Conservation (phyloP, 1,139 yeast species). For the Lodderomyces parapsilosis region DNA sequence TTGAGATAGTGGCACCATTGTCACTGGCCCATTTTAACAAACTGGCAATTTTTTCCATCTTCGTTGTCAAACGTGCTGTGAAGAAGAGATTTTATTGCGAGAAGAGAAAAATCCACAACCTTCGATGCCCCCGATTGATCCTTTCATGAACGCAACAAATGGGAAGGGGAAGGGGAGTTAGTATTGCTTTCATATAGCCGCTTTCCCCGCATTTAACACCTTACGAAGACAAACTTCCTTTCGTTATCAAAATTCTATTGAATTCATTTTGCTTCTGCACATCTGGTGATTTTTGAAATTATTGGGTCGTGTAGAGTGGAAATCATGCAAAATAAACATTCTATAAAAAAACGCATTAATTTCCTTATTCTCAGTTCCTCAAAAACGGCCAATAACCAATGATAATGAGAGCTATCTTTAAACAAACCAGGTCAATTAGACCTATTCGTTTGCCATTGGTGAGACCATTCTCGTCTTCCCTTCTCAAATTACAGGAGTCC, state of each 20-base stretch:
- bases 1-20: slow-evolving; percentile 46
- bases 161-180: too few species aligned
- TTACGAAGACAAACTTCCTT: too few species aligned
- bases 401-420: not conserved
- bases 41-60: slow-evolving; percentile 7
- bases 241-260: not conserved
- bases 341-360: not conserved
- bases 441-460: not conserved
- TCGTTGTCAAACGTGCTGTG: not conserved
- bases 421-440: slow-evolving; percentile 2
- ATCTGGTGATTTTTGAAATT: not conserved
- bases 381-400: not conserved
- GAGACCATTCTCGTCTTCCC: not conserved
- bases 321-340: not conserved
- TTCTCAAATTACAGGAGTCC: slow-evolving; percentile 7
- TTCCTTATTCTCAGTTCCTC: not conserved
- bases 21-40: slow-evolving; percentile 50
- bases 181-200: too few species aligned
- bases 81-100: not conserved
- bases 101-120: not conserved
- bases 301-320: not conserved
- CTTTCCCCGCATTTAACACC: too few species aligned
- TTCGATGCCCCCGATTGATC: not conserved
- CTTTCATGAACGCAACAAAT: not conserved
- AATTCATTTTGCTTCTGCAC: not conserved